Evolutionary conservation across 768 basidiomycete species (phyloP).

Genomic region (Wakefieldia striispora): DNA sequence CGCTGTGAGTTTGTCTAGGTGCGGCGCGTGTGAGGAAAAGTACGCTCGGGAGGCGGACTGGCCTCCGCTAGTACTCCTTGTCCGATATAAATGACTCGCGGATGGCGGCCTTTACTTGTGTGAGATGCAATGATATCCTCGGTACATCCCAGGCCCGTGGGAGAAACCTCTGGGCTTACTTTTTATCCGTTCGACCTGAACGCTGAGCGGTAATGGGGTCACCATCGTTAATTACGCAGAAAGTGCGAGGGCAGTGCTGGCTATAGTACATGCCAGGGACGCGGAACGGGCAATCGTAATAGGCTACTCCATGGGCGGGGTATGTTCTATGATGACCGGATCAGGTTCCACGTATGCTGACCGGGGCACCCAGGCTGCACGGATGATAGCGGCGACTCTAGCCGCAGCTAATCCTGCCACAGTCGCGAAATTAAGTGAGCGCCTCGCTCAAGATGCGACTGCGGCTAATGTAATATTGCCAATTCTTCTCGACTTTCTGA

Average conservation of each 20-base stretch:
- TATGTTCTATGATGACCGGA: not conserved
- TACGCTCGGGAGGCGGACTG: not conserved
- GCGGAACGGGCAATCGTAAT: conserved; percentile 4
- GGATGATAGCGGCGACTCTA: not conserved
- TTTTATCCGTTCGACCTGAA: conserved; percentile 15
- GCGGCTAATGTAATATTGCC: not conserved
- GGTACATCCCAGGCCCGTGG: too few species aligned
- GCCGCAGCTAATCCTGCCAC: not conserved
- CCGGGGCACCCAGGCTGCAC: not conserved
- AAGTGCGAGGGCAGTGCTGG: conserved; percentile 10
- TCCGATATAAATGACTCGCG: too few species aligned
- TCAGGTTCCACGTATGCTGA: not conserved
- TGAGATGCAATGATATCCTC: too few species aligned
- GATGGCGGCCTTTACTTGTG: too few species aligned
- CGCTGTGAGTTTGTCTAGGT: conserved; percentile 66
- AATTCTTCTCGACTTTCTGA: not conserved
- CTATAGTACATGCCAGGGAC: conserved; percentile 9
- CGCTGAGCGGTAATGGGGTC: conserved; percentile 13
- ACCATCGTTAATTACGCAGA: conserved; percentile 12
- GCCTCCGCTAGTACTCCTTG: too few species aligned
- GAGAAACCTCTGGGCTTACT: conserved; percentile 9
- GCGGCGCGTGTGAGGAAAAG: not conserved
- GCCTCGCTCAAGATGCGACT: not conserved
- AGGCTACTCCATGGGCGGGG: conserved; percentile 6
- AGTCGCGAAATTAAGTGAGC: conserved; percentile 3